Percentiles rank a stretch among this genome's conserved stretches.
phyloP scores from a whole-genome alignment of 192 early-diverging fungal species.

The Pecoramyces ruminantium region DNA sequence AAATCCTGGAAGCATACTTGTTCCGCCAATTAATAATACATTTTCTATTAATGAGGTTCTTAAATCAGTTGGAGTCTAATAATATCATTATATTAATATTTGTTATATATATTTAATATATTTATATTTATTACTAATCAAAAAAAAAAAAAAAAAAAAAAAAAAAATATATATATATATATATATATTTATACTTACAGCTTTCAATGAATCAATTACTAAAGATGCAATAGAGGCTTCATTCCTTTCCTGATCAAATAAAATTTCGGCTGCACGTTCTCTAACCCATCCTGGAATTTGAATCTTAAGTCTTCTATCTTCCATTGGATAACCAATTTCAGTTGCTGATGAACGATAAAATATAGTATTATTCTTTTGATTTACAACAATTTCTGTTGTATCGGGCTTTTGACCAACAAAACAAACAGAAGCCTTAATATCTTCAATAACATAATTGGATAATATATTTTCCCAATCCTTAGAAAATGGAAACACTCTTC shows the following conservation, averaged over 20 bases:
- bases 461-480: conserved; percentile 10
- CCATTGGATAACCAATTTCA: neutral
- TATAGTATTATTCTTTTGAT: neutral
- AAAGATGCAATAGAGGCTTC: conserved; percentile 31
- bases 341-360: neutral
- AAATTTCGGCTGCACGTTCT: conserved; percentile 56
- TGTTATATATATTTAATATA: too few relatives aligned
- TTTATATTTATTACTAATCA: too few relatives aligned
- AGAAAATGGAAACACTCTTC: conserved; percentile 15
- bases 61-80: conserved; percentile 49
- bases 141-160: too few relatives aligned
- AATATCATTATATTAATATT: too few relatives aligned
- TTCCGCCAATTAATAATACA: conserved; percentile 61
- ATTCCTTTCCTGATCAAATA: conserved; percentile 53
- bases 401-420: conserved; percentile 34
- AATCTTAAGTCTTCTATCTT: neutral
- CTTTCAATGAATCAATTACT: conserved; percentile 28
- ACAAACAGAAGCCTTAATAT: conserved; percentile 45
- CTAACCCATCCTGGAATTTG: conserved; percentile 70
- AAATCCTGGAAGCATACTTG: conserved; percentile 57
- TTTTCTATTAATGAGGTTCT: conserved; percentile 42
- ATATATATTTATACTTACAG: neutral
- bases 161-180: too few relatives aligned
- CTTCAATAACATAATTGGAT: conserved; percentile 34
- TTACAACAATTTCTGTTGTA: conserved; percentile 12